Conservation (phyloP, 2,329 filamentous ascomycete genomes). For the Paramyrothecium sp. region DNA sequence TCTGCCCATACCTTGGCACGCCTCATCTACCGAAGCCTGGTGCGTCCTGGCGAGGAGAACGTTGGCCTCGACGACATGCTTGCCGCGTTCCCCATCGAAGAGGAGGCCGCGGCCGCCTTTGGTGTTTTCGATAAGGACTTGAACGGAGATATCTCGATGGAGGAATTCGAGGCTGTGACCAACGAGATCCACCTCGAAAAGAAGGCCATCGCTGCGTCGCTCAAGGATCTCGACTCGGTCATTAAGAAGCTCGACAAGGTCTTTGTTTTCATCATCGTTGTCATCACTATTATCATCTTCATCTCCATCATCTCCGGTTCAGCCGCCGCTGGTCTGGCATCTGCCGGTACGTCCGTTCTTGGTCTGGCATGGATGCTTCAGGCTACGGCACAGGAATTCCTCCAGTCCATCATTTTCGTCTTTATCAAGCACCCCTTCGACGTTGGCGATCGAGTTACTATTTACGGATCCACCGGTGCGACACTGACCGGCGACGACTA, state of each 20-base stretch:
- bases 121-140: constrained; percentile 93
- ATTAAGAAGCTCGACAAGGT: constrained; percentile 87
- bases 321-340: constrained; percentile 87
- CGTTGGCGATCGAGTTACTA: constrained; percentile 86
- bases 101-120: constrained; percentile 88
- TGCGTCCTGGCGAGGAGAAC: constrained; percentile 70
- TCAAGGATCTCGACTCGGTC: constrained; percentile 94
- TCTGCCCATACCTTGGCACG: constrained; percentile 84
- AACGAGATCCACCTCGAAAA: constrained; percentile 93
- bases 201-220: constrained; percentile 89
- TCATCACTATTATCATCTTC: constrained; percentile 83
- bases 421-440: constrained; percentile 98
- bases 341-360: constrained; percentile 81
- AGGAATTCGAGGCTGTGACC: constrained; percentile 88
- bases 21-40: constrained; percentile 84
- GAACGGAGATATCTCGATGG: constrained; percentile 94
- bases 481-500: constrained; percentile 82
- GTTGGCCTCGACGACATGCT: constrained; percentile 77
- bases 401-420: constrained; percentile 92
- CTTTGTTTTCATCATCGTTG: constrained; percentile 79
- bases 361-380: constrained; percentile 92
- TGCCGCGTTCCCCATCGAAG: constrained; percentile 73
- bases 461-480: constrained; percentile 89
- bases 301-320: constrained; percentile 87
- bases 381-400: constrained; percentile 88